Evolutionary conservation across 139 green algal genomes (phyloP).

Genomic region (Coelastrella sp.): DNA sequence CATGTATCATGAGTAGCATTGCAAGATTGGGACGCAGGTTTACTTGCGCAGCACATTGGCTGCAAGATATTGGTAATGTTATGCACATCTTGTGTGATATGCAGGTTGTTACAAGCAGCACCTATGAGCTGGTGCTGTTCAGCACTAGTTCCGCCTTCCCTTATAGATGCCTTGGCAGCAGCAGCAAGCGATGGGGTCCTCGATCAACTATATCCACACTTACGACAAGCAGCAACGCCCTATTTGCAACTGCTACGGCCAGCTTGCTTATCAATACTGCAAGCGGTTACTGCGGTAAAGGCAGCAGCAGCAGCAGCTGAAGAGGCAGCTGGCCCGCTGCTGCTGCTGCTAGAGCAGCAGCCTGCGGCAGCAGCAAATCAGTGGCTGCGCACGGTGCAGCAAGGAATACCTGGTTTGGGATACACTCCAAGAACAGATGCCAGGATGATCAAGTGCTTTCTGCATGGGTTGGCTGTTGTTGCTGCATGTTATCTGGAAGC

Average conservation of each 20-base stretch:
- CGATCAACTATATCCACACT: constrained; percentile 34
- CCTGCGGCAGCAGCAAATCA: neutral
- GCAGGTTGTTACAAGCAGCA: constrained; percentile 32
- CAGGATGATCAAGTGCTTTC: constrained; percentile 22
- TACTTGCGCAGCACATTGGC: too few species aligned
- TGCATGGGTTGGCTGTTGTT: constrained; percentile 5
- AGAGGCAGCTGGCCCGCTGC: constrained; percentile 41
- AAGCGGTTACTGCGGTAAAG: constrained; percentile 38
- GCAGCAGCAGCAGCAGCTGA: constrained; percentile 44
- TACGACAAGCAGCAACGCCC: neutral
- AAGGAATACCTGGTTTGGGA: constrained; percentile 51
- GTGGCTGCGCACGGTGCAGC: constrained; percentile 50
- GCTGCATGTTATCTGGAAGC: too few species aligned
- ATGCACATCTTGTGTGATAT: neutral
- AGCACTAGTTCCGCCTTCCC: constrained; percentile 44
- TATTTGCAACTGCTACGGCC: constrained; percentile 53
- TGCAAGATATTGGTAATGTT: neutral
- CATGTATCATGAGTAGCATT: too few species aligned
- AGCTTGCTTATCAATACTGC: constrained; percentile 42
- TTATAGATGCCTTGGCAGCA: constrained; percentile 50
- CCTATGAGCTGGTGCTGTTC: neutral
- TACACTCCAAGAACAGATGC: constrained; percentile 48
- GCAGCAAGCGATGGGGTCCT: constrained; percentile 49
- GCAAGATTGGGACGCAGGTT: too few species aligned
- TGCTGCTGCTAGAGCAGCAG: constrained; percentile 37